These are phyloP conservation scores for Yamadazyma diospyri DNA, from an alignment of 1,139 yeast species.

Conservation along the genomic window DNA sequence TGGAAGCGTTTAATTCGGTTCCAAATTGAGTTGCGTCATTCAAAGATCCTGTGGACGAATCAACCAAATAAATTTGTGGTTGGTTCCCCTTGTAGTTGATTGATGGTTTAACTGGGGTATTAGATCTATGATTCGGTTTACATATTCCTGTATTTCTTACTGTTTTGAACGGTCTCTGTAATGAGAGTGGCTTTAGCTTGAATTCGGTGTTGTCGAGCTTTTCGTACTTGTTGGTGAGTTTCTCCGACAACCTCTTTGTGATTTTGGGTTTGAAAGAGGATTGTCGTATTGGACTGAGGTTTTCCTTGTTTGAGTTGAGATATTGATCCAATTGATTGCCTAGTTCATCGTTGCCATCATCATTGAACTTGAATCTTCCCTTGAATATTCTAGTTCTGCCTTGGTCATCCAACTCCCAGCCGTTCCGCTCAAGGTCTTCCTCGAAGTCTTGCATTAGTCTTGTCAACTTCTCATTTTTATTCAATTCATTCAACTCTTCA, in stretches of 20 bases:
- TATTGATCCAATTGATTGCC: constrained; percentile 28
- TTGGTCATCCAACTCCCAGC: constrained; percentile 44
- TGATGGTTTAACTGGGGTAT: constrained; percentile 34
- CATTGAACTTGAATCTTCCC: constrained; percentile 29
- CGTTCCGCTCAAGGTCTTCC: constrained; percentile 21
- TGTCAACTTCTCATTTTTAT: constrained; percentile 31
- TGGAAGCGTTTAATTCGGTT: constrained; percentile 66
- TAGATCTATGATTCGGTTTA: constrained; percentile 35
- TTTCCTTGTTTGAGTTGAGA: constrained; percentile 37
- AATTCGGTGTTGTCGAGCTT: constrained; percentile 13
- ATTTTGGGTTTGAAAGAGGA: constrained; percentile 10
- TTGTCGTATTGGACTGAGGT: constrained; percentile 28
- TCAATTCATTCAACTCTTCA: constrained; percentile 8
- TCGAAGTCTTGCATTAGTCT: constrained; percentile 31
- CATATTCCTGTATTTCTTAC: constrained; percentile 28
- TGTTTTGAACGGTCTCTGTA: constrained; percentile 3
- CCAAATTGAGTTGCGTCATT: constrained; percentile 75
- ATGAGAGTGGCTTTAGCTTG: constrained; percentile 18
- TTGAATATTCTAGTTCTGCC: constrained; percentile 43
- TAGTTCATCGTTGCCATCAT: constrained; percentile 17
- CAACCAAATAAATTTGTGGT: constrained; percentile 52
- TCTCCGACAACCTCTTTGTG: not conserved
- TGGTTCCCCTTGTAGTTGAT: constrained; percentile 29
- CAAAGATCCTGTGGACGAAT: constrained; percentile 62
- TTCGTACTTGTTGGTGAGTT: not conserved